Evolutionary conservation across 257 asterid genomes (phyloP).

Genomic region (Solanum tarijense): DNA sequence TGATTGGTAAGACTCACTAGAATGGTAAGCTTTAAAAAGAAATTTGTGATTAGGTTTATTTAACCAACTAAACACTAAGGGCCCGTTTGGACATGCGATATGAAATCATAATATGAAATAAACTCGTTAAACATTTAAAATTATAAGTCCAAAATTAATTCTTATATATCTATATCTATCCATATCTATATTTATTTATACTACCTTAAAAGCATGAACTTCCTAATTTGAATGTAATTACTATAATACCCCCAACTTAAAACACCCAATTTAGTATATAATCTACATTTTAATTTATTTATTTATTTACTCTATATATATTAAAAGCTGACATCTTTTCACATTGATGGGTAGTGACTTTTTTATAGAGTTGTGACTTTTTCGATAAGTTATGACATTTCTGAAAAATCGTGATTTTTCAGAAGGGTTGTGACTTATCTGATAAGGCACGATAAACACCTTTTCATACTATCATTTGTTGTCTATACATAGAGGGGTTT

Average conservation of each 20-base stretch:
- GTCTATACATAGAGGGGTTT: background rate
- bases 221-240: background rate
- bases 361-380: background rate
- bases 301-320: no score
- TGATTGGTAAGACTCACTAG: background rate
- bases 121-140: no score
- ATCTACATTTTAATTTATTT: background rate
- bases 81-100: background rate
- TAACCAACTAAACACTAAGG: background rate
- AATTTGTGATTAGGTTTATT: background rate
- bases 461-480: background rate
- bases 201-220: background rate
- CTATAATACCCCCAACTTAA: background rate
- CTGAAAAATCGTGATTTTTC: no score
- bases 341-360: background rate
- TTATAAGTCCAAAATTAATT: background rate
- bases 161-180: background rate
- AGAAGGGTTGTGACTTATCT: background rate
- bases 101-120: background rate
- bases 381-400: background rate
- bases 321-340: background rate
- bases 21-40: background rate
- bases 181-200: background rate
- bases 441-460: background rate
- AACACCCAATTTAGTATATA: background rate